Conservation (phyloP, 306 rosid species). For the Crataegus laevigata region DNA sequence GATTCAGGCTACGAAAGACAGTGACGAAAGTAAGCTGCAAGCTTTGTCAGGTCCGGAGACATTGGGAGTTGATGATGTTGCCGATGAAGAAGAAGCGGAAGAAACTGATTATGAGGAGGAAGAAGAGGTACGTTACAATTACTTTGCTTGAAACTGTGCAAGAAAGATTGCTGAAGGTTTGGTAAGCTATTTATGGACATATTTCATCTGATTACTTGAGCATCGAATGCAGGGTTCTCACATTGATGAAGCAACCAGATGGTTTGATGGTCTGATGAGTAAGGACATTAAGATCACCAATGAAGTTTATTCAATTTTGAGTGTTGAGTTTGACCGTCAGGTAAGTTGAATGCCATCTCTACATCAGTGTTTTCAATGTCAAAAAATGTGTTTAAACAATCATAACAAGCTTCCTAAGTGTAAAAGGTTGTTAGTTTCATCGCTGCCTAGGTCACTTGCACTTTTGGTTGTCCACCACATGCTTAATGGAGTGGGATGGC, state of each 20-base stretch:
- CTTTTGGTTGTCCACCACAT: not conserved
- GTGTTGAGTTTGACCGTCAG: slow-evolving; percentile 87
- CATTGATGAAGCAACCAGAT: slow-evolving; percentile 41
- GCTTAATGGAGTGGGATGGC: not conserved
- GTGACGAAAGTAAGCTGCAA: slow-evolving; percentile 53
- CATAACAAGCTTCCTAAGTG: not conserved
- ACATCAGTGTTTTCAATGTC: not conserved
- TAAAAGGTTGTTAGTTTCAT: not conserved
- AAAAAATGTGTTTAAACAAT: not conserved
- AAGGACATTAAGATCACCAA: slow-evolving; percentile 63
- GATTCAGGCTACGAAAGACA: slow-evolving; percentile 64
- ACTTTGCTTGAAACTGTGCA: not conserved
- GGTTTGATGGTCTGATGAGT: slow-evolving; percentile 71
- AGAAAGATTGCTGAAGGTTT: not conserved
- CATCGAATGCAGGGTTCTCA: slow-evolving; percentile 42
- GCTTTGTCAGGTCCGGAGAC: slow-evolving; percentile 38
- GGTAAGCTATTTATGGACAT: not conserved
- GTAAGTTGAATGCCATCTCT: slow-evolving; percentile 23
- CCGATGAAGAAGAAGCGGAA: slow-evolving; percentile 19
- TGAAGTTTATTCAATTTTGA: slow-evolving; percentile 72
- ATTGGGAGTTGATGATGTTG: slow-evolving; percentile 27
- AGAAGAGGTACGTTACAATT: slow-evolving; percentile 39
- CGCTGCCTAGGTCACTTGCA: not conserved
- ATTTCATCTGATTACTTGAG: slow-evolving; percentile 15
- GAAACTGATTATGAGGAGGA: slow-evolving; percentile 49